phyloP scores from a whole-genome alignment of 306 rosid species.

The Sesbania bispinosa region DNA sequence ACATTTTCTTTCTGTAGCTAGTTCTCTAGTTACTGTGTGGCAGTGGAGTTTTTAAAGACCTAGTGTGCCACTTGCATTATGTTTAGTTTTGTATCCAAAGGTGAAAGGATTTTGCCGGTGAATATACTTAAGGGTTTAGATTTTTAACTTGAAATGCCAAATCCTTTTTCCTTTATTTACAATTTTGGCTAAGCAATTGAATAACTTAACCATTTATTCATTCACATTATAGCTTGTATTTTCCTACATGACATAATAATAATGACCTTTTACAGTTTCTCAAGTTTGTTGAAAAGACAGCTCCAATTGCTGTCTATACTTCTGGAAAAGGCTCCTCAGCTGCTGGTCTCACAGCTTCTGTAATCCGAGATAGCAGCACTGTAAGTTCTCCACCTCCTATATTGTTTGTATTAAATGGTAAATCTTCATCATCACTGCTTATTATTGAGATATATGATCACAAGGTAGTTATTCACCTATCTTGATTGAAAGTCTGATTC shows the following conservation, averaged over 20 bases:
- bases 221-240: too few relatives aligned
- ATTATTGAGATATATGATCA: not conserved
- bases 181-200: not conserved
- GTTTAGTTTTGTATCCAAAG: not conserved
- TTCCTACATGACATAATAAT: too few relatives aligned
- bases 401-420: not conserved
- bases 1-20: constrained; percentile 15
- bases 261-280: constrained; percentile 61
- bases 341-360: constrained; percentile 98
- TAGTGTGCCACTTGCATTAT: not conserved
- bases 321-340: constrained; percentile 99
- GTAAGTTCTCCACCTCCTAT: constrained; percentile 49
- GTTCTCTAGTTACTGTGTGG: not conserved
- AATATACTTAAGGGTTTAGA: not conserved
- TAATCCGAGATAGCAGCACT: constrained; percentile 77
- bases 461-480: not conserved
- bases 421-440: not conserved
- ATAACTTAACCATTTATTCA: too few relatives aligned
- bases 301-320: constrained; percentile 95
- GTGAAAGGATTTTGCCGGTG: not conserved
- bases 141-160: constrained; percentile 7
- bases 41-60: constrained; percentile 12
- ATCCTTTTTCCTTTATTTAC: not conserved
- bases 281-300: constrained; percentile 97
- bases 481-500: constrained; percentile 24